phyloP scores from a whole-genome alignment of 2,329 filamentous ascomycete genomes.

The Claviceps fusiformis region DNA sequence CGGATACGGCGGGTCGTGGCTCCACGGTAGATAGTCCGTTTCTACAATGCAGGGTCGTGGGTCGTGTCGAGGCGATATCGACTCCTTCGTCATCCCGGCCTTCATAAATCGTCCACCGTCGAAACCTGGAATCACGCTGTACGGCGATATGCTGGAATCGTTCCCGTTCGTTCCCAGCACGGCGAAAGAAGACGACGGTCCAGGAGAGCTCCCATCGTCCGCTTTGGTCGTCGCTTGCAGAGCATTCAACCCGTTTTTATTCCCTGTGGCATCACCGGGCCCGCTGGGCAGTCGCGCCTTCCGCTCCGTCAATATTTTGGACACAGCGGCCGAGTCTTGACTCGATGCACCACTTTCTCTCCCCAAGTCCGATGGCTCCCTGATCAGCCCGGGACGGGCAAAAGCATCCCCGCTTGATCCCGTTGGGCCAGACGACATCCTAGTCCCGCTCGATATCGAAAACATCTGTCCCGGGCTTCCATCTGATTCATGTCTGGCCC shows the following conservation, averaged over 20 bases:
- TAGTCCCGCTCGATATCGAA: slow-evolving; percentile 38
- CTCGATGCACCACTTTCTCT: slow-evolving; percentile 18
- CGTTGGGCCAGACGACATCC: slow-evolving; percentile 7
- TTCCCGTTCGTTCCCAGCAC: slow-evolving; percentile 13
- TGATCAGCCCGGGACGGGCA: slow-evolving; percentile 16
- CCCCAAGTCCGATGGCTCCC: slow-evolving; percentile 15
- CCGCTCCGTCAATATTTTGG: slow-evolving; percentile 1
- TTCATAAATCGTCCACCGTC: slow-evolving; percentile 11
- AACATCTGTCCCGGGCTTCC: slow-evolving; percentile 47
- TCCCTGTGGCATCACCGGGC: slow-evolving; percentile 19
- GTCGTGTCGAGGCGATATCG: slow-evolving; percentile 21
- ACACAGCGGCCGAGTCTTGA: slow-evolving; percentile 23
- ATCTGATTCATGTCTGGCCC: slow-evolving; percentile 38
- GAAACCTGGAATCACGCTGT: not conserved
- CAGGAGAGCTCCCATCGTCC: slow-evolving; percentile 19
- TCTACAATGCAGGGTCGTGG: slow-evolving; percentile 33
- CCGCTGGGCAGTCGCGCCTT: slow-evolving; percentile 3
- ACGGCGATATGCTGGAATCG: not conserved
- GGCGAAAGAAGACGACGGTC: slow-evolving; percentile 13
- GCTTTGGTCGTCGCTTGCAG: slow-evolving; percentile 30
- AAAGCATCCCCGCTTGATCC: slow-evolving; percentile 9
- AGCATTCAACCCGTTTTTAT: slow-evolving; percentile 26
- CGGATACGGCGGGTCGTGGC: slow-evolving; percentile 41
- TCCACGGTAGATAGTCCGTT: slow-evolving; percentile 46
- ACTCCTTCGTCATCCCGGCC: slow-evolving; percentile 11